These are phyloP conservation scores for Suillus bovinus DNA, from an alignment of 768 basidiomycete species.

Conservation along the genomic window DNA sequence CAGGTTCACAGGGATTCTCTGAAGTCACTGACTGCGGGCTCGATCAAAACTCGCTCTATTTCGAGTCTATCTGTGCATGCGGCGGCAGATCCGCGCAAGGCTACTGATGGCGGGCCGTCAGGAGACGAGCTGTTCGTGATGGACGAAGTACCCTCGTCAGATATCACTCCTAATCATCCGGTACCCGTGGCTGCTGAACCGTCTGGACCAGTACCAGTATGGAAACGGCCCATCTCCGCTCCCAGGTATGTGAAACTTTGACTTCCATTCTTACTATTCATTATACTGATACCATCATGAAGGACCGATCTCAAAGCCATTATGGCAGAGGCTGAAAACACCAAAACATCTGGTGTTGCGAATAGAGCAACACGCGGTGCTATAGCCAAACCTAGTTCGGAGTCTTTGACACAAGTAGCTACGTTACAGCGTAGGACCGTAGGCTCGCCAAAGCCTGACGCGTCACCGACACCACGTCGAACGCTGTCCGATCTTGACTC, in stretches of 20 bases:
- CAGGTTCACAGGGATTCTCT: conserved; percentile 28
- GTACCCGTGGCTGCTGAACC: conserved; percentile 16
- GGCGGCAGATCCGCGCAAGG: conserved; percentile 6
- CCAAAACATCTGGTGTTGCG: conserved; percentile 6
- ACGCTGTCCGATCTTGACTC: conserved; percentile 14
- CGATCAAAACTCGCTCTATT: conserved; percentile 18
- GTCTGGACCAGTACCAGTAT: conserved; percentile 36
- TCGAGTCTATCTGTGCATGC: conserved; percentile 28
- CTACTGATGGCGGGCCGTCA: conserved; percentile 18
- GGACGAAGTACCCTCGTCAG: conserved; percentile 58
- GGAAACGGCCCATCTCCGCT: conserved; percentile 46
- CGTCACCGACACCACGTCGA: conserved; percentile 13
- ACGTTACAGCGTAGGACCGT: conserved; percentile 1
- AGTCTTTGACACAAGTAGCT: not conserved
- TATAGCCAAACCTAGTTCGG: not conserved
- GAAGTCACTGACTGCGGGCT: conserved; percentile 33
- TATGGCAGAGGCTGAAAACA: conserved; percentile 73
- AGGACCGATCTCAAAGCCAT: conserved; percentile 71
- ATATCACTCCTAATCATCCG: conserved; percentile 19
- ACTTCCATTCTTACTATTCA: not conserved
- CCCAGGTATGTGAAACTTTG: conserved; percentile 46
- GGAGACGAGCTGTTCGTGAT: conserved; percentile 80
- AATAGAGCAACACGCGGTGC: not conserved
- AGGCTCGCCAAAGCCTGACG: conserved; percentile 12
- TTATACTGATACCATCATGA: conserved; percentile 14